These are phyloP conservation scores for Xylaria sp. DNA, from an alignment of 2,329 filamentous ascomycete genomes.

Conservation along the genomic window DNA sequence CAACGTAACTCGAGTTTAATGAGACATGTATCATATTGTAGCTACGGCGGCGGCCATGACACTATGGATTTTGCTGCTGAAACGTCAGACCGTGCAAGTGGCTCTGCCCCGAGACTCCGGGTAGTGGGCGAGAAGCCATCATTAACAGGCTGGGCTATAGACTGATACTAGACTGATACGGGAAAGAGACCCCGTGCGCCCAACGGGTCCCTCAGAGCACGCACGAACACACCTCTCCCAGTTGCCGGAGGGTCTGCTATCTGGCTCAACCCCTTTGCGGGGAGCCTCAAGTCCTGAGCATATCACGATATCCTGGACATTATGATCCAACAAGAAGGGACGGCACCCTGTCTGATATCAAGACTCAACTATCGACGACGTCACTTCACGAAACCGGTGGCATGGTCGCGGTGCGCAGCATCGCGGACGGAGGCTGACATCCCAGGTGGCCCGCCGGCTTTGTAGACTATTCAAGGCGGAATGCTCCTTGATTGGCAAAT, in stretches of 20 bases:
- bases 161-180: neutral
- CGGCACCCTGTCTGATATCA: constrained; percentile 14
- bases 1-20: neutral
- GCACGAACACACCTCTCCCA: too few species aligned
- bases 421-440: too few species aligned
- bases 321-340: constrained; percentile 7
- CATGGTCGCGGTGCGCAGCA: too few species aligned
- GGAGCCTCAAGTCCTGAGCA: constrained; percentile 9
- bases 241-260: constrained; percentile 20
- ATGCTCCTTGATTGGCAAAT: too few species aligned
- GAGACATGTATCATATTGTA: neutral
- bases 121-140: neutral
- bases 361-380: constrained; percentile 11
- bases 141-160: neutral
- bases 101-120: neutral
- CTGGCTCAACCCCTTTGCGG: constrained; percentile 24
- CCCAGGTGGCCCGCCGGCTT: too few species aligned
- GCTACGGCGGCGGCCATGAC: neutral
- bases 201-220: constrained; percentile 10
- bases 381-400: constrained; percentile 12
- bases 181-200: neutral
- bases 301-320: constrained; percentile 19
- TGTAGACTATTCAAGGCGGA: too few species aligned
- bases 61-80: neutral
- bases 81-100: neutral